A percentile compares a stretch with the other conserved stretches of the same genome.
Evolutionary conservation across 1,284 basidiomycete species (phyloP).

Genomic region (Ustilago lituana): DNA sequence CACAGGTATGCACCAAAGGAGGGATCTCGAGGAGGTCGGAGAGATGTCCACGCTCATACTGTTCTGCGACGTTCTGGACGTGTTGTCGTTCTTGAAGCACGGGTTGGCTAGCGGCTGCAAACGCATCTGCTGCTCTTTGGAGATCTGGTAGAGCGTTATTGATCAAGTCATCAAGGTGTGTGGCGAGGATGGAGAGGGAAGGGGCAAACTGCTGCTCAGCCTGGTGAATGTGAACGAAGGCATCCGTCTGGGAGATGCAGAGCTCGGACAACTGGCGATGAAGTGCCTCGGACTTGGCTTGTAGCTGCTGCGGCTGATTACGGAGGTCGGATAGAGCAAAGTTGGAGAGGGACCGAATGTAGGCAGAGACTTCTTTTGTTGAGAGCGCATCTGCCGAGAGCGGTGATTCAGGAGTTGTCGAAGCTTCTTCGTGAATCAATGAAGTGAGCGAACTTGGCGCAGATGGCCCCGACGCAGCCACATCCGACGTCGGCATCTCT

Average conservation of each 20-base stretch:
- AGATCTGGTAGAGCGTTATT: constrained; percentile 22
- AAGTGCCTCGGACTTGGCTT: constrained; percentile 30
- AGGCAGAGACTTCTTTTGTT: constrained; percentile 28
- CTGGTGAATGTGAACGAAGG: constrained; percentile 44
- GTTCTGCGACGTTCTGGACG: constrained; percentile 35
- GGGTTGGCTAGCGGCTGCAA: constrained; percentile 16
- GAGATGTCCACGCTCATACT: constrained; percentile 80
- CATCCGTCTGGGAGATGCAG: constrained; percentile 50
- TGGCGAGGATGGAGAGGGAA: constrained; percentile 20
- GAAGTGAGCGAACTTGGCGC: constrained; percentile 11
- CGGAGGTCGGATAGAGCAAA: constrained; percentile 37
- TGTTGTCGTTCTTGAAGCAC: constrained; percentile 20
- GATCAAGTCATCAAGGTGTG: constrained; percentile 26
- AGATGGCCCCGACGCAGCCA: background rate
- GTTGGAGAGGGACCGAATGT: constrained; percentile 47
- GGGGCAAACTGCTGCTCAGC: constrained; percentile 43
- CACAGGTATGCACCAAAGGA: constrained; percentile 86
- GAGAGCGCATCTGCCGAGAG: constrained; percentile 20
- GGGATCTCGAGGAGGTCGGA: constrained; percentile 89
- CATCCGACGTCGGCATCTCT: constrained; percentile 1
- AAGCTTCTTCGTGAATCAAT: constrained; percentile 23
- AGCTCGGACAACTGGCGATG: constrained; percentile 46
- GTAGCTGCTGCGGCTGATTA: constrained; percentile 36
- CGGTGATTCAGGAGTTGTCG: constrained; percentile 9
- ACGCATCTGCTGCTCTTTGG: constrained; percentile 25